Base-by-base conservation (phyloP, 129 eudicot genomes). In the Flaveria ramosissima region DNA sequence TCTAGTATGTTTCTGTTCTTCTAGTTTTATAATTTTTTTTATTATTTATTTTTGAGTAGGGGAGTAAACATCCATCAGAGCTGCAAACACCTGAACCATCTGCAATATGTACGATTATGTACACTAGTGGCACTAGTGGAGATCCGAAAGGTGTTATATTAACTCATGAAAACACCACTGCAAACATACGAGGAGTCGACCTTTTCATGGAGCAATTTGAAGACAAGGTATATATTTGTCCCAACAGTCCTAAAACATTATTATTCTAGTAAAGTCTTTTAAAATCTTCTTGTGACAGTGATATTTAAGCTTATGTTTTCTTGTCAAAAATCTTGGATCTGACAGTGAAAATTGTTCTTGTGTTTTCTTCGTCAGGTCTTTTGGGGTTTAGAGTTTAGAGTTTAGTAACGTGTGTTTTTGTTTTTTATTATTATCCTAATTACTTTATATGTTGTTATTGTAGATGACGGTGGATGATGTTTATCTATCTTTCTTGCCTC, bases 51-150 rank as follows among this genome's bases (percentile, higher is more conserved):
- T 77, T 77, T 47, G 73, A 42, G 9, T 68, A 93, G 98, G 98
- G 98, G 42, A 90, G 72, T 64, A 81, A 88, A 26, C 32, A 82
- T 64, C 91, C 89, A 36, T 73, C 84, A 11, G 92, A 87, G 55
- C 71, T 72, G 41, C 77, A 77, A 26, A 88, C 96, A n/a, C 98
- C 98, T 26, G 82, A 87, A 73, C 70, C 86, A 66, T 68, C 77
- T 51, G 74, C 84, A 83, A 89, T 90, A 56, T 87, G 96, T 74
- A 93, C 98, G 48, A 88, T 93, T 46, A 93, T 93, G 98, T 93
- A 93, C 93, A 93, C 98, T 27, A 93, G 98, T 77, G 98, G 97
- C 67, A 93, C 98, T 11, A 93, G 98, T 73, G 98, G 98, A 76
- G 95, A 90, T 70, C 98, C 98, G 13, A 93, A 93, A 87, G 98